Base-by-base conservation (phyloP, 1,284 basidiomycete species). In the Trametes hirsuta region DNA sequence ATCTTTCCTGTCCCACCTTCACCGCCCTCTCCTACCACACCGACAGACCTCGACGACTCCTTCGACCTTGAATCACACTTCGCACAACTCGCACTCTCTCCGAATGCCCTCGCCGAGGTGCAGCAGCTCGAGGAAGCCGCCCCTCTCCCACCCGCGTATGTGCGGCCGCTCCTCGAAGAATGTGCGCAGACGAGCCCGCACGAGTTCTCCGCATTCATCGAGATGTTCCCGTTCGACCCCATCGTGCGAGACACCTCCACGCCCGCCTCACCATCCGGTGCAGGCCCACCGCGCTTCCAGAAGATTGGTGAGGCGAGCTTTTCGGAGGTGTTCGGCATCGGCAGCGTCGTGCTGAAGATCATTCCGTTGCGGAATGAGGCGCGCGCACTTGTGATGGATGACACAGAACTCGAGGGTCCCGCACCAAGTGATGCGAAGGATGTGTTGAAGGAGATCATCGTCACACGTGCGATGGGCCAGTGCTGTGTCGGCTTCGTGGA, bases 251-350 rank as follows among this genome's bases (percentile, higher is more conserved):
- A 68, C 44, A 65, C 53, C 12, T 69, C 70, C 15, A 64, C 61
- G 15, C 66, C 25, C 0, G 48, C 53, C 12, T 69, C 70, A 12
- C 64, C 61, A 14, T 66, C 25, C 0, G 48, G 42, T 6, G 18
- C 51, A 5, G 48, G 48, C 6, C 39, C 40, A 3, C 56, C 61
- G 2, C 53, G 44, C 5, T 92, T 93, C 73, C 80, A 78, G 63
- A 99, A 99, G 76, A 88, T 98, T 54, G 97, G 96, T 47, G 97
- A 99, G 76, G 97, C 97, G 11, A 95, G 93, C 49, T 99, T 93
- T 74, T 97, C 95, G 0, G 97, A 99, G 72, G 97, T 99, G n/a
- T 99, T 94, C 76, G 89, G 89, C 4, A 87, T 95, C 50, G 87
- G 88, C 1, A 84, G 89, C 65, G 85, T 94, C 37, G 94, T 97